Conservation (phyloP, 352 stramenopile genomes). For the Phytophthora uliginosa region DNA sequence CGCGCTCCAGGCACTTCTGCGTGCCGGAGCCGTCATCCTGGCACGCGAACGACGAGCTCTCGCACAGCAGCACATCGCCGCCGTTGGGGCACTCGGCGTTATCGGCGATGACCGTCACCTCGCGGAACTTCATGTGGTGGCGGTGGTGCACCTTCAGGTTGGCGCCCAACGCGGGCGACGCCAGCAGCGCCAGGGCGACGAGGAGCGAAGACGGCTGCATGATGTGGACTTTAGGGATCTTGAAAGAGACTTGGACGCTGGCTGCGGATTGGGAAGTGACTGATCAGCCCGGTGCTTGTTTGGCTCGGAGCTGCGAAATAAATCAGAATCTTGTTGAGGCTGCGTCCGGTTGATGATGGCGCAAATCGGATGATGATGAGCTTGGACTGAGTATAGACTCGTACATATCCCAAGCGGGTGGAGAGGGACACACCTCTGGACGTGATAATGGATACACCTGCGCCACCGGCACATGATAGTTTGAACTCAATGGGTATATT, state of each 20-base stretch:
- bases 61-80: conserved; percentile 52
- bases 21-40: conserved; percentile 47
- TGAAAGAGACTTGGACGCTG: not conserved
- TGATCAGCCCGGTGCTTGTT: not conserved
- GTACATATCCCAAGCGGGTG: not conserved
- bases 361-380: not conserved
- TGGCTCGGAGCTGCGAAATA: not conserved
- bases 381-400: not conserved
- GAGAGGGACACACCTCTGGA: not conserved
- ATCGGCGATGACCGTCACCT: conserved; percentile 52
- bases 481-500: too few relatives aligned
- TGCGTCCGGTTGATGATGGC: not conserved
- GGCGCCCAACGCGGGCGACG: conserved; percentile 3
- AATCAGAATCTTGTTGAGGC: conserved; percentile 11
- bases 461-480: not conserved
- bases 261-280: not conserved
- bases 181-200: conserved; percentile 27
- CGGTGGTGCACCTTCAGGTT: conserved; percentile 39
- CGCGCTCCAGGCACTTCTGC: conserved; percentile 48
- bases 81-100: conserved; percentile 57
- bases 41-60: conserved; percentile 51
- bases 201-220: conserved; percentile 35
- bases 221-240: not conserved
- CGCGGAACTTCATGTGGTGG: conserved; percentile 58
- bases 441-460: not conserved